Conservation (phyloP, 2,329 filamentous ascomycete species). For the Fusarium incarnatum region DNA sequence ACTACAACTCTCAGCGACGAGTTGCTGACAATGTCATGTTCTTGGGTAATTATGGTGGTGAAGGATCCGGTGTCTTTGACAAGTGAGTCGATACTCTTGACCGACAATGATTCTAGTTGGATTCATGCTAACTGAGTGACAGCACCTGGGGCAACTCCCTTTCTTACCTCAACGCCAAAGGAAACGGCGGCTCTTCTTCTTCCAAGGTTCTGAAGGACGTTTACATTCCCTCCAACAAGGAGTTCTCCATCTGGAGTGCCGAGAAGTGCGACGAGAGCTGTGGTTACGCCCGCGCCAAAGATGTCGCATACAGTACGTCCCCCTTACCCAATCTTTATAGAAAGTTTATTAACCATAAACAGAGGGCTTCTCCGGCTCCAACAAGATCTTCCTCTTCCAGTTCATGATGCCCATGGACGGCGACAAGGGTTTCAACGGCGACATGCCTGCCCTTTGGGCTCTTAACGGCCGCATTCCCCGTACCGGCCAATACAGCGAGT, state of each 20-base stretch:
- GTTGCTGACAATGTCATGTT: conserved; percentile 60
- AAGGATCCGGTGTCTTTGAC: conserved; percentile 58
- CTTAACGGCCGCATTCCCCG: conserved; percentile 80
- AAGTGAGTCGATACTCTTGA: conserved; percentile 50
- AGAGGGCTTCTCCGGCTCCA: conserved; percentile 77
- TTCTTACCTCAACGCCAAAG: conserved; percentile 59
- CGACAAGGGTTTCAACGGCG: conserved; percentile 62
- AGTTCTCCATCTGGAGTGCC: conserved; percentile 61
- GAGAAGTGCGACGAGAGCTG: conserved; percentile 57
- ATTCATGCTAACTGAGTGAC: conserved; percentile 16
- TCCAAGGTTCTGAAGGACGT: conserved; percentile 56
- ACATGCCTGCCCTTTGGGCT: conserved; percentile 82
- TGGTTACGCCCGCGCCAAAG: conserved; percentile 57
- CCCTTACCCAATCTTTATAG: background rate
- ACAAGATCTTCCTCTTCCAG: conserved; percentile 79
- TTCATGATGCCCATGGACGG: conserved; percentile 77
- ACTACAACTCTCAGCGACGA: conserved; percentile 58
- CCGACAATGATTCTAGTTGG: background rate
- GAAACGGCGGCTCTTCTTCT: conserved; percentile 52
- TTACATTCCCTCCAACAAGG: conserved; percentile 56
- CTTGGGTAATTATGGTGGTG: conserved; percentile 61
- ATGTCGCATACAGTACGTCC: conserved; percentile 59
- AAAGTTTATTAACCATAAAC: conserved; percentile 12
- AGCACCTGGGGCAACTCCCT: conserved; percentile 60
- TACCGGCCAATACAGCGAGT: conserved; percentile 75